A percentile compares a stretch with the other conserved stretches of the same genome.
These are phyloP conservation scores for Phyllosticta citriasiana DNA, from an alignment of 2,329 filamentous ascomycete species.

Conservation along the genomic window DNA sequence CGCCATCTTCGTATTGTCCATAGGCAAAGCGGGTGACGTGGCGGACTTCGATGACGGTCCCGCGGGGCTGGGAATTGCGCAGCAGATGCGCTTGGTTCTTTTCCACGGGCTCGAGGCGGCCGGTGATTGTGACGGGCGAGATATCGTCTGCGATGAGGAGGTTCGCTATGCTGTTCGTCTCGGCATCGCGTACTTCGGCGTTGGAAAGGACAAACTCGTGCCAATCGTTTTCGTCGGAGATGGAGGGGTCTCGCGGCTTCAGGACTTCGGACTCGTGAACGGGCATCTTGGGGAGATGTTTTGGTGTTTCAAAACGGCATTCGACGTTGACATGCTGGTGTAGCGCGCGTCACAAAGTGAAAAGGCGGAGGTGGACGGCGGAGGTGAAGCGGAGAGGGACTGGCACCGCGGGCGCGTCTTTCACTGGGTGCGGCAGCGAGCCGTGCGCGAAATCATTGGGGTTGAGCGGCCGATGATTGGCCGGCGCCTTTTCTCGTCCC, in stretches of 20 bases:
- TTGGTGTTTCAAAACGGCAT: neutral
- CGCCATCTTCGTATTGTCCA: conserved; percentile 44
- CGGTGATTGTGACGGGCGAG: conserved; percentile 53
- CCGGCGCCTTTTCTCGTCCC: neutral
- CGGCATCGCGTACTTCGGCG: conserved; percentile 50
- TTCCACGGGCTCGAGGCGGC: conserved; percentile 38
- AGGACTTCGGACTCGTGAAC: conserved; percentile 29
- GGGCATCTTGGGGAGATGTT: neutral
- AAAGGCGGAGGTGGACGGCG: neutral
- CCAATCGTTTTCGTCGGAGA: conserved; percentile 42
- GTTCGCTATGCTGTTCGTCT: conserved; percentile 42
- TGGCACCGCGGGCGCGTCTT: neutral
- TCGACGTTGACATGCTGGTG: conserved; percentile 7
- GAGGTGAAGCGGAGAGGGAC: neutral
- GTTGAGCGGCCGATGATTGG: neutral
- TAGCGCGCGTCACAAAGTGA: neutral
- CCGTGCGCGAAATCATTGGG: neutral
- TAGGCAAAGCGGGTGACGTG: conserved; percentile 39
- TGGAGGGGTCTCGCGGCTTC: conserved; percentile 29
- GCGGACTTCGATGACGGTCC: conserved; percentile 42
- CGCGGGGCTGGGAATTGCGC: neutral
- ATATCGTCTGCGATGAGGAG: conserved; percentile 50
- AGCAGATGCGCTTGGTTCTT: conserved; percentile 18
- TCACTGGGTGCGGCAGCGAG: neutral
- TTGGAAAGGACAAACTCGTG: conserved; percentile 53